Conservation (phyloP, 2,329 filamentous ascomycete species). For the Anisogramma anomala region DNA sequence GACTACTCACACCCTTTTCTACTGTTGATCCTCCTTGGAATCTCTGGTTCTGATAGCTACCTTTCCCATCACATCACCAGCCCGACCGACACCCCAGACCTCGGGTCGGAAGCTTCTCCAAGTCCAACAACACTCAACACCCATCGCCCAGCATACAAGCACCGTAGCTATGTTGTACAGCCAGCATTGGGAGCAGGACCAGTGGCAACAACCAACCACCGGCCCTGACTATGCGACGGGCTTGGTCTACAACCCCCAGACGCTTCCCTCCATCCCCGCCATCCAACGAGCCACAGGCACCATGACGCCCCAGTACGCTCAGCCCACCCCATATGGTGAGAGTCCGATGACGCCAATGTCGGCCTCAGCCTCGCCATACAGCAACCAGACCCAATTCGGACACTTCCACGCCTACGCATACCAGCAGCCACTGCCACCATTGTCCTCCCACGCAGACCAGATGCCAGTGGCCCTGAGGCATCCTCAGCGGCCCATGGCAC, state of each 20-base stretch:
- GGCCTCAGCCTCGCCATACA: slow-evolving; percentile 31
- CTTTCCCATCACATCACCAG: neutral
- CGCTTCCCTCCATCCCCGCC: slow-evolving; percentile 24
- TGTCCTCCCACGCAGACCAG: slow-evolving; percentile 20
- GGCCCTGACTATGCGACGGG: slow-evolving; percentile 38
- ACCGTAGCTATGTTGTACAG: slow-evolving; percentile 32
- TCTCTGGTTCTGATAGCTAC: neutral
- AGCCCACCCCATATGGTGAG: slow-evolving; percentile 32
- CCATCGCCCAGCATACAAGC: neutral
- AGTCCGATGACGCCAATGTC: slow-evolving; percentile 31
- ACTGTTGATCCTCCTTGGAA: neutral
- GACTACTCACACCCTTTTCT: neutral
- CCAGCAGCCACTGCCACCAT: slow-evolving; percentile 18
- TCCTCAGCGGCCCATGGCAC: slow-evolving; percentile 6
- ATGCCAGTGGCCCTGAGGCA: slow-evolving; percentile 14
- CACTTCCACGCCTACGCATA: slow-evolving; percentile 31
- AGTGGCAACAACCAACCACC: slow-evolving; percentile 39
- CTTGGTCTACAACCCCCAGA: slow-evolving; percentile 39
- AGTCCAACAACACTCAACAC: too few species aligned
- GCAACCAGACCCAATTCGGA: slow-evolving; percentile 30
- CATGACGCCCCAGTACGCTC: slow-evolving; percentile 36
- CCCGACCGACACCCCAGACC: neutral
- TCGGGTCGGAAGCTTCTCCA: neutral
- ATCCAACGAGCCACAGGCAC: slow-evolving; percentile 31
- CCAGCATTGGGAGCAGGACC: slow-evolving; percentile 35